phyloP scores from a whole-genome alignment of 2,329 filamentous ascomycete species.

The Zymoseptoria crescenta region DNA sequence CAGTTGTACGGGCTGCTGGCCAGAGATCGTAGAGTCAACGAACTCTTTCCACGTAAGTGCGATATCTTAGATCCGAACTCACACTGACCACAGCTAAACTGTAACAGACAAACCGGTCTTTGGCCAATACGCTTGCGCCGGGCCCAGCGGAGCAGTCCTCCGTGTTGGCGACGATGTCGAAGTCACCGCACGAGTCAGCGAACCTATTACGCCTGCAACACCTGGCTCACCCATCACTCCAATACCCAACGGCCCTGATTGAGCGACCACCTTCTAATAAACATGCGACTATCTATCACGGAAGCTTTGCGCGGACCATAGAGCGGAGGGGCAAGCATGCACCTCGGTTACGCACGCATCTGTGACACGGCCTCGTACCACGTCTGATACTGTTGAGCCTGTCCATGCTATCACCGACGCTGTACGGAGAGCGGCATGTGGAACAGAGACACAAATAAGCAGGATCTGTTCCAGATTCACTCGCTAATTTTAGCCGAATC shows the following conservation, averaged over 20 bases:
- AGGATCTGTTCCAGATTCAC: neutral
- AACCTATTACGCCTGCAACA: slow-evolving; percentile 27
- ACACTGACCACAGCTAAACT: neutral
- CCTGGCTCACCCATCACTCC: slow-evolving; percentile 30
- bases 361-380: neutral
- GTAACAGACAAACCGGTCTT: slow-evolving; percentile 27
- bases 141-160: slow-evolving; percentile 27
- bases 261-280: neutral
- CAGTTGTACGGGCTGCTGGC: slow-evolving; percentile 28
- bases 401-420: neutral
- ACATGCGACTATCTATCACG: neutral
- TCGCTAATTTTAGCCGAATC: neutral
- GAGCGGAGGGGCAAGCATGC: neutral
- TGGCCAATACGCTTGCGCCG: slow-evolving; percentile 31
- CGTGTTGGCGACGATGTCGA: slow-evolving; percentile 28
- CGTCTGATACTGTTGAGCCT: neutral
- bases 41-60: slow-evolving; percentile 25
- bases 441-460: neutral
- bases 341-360: neutral
- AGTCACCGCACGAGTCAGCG: slow-evolving; percentile 20
- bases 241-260: neutral
- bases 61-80: neutral
- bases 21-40: slow-evolving; percentile 27
- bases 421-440: neutral
- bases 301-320: neutral